Base-by-base conservation (phyloP, 2,329 filamentous ascomycete species). In the Fusarium vanettenii region DNA sequence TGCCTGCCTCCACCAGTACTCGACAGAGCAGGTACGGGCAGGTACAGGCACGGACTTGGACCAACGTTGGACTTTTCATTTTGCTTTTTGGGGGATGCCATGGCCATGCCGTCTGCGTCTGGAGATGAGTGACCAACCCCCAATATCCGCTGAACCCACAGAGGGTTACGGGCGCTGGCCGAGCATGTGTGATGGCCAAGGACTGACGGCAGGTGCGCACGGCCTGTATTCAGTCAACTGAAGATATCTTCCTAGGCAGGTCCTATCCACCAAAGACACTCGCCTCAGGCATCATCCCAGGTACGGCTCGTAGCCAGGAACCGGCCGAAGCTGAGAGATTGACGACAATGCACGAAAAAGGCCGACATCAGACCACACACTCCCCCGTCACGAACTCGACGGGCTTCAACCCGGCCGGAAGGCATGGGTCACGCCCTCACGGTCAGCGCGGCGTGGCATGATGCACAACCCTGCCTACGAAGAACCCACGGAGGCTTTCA, bases 371-470 rank as follows among this genome's bases (percentile, higher is more conserved):
- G 57, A 45, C 72, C 72, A 74, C 60, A 7, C 64, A 27, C 50
- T 57, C 41, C 41, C 52, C 48, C 56, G 62, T 65, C 52, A 65
- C 50, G 62, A 65, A 65, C 61, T 64, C 61, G 61, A 75, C 62
- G 52, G 31, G 59, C 59, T 35, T 29, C 31, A 41, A 43, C 59
- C 59, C 59, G 59, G 60, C 60, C 31, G 65, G 27, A 25, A 60
- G 62, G 55, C 68, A 67, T 71, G 70, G 70, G 65, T 67, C 50
- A 64, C 55, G 64, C 61, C 69, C 29, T 56, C 69, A 67, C 35
- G 66, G 66, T 64, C 64, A 67, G 74, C 61, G 60, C 63, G 63
- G 64, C 72, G 73, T 79, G 77, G 77, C 77, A 79, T 79, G 77
- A 79, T 79, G 65, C 71, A 63, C 25, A 64, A 73, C 70, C 66